Base-by-base conservation (phyloP, 768 basidiomycete species). In the Suillus sp. region DNA sequence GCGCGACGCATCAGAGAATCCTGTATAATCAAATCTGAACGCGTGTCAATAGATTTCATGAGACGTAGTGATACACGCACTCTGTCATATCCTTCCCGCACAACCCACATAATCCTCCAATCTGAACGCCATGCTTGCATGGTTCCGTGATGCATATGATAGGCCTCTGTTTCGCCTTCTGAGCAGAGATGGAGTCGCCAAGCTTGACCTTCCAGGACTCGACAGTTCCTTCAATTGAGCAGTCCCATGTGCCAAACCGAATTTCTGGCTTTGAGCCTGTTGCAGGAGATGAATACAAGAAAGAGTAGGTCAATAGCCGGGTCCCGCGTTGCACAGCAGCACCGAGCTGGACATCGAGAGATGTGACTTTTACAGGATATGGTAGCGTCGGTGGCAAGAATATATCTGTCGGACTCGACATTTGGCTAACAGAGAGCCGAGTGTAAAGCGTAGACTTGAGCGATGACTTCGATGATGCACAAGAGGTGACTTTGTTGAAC, bases 31-130 rank as follows among this genome's bases (percentile, higher is more conserved):
- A 67, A 84, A 81, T 62, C 95, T 87, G 67, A 37, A 60, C 43
- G 37, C 50, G 65, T 62, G 63, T 67, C 64, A 69, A 67, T 59
- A 53, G 37, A 60, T 60, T 61, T 61, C 35, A 20, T n/a, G 10
- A 25, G 34, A 32, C 43, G 30, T 62, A 16, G 48, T 64, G 48
- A 67, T 43, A 67, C 37, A 78, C 89, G 63, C 72, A 96, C 94
- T 83, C 86, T 50, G 93, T 96, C 85, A 98, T 90, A 69, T 99
- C 96, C 79, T 93, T 95, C 42, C 95, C 96, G 71, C 96, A 99
- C 35, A 97, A 75, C 1, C 92, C 94, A 73, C 96, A 99, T 56
- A 99, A 81, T 1, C 96, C 96, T 47, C 89, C 88, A 57, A 96
- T 80, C 74, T 98, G 96, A 69, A 96, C 89, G 64, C 92, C 92